Conservation (phyloP, 208 protist genomes). For the Leishmania martiniquensis region DNA sequence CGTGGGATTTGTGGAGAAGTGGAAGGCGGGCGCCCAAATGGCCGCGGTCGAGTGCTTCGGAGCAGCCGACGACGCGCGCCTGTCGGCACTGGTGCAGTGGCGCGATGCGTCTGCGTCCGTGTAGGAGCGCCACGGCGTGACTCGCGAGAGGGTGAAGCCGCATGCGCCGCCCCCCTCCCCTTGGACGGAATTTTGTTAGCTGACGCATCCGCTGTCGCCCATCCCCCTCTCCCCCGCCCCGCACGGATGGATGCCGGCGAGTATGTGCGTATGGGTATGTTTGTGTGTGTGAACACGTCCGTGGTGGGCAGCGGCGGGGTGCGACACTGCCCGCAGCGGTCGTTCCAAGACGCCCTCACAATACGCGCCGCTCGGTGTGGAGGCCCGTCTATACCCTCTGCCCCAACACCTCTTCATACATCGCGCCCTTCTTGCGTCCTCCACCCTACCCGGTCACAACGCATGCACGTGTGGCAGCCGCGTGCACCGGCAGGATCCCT, state of each 20-base stretch:
- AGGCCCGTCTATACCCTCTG: too few relatives aligned
- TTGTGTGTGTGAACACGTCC: too few relatives aligned
- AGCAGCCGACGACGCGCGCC: slow-evolving; percentile 11
- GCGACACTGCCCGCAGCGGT: too few relatives aligned
- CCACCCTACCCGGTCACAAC: not conserved
- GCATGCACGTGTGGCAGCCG: not conserved
- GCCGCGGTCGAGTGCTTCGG: slow-evolving; percentile 27
- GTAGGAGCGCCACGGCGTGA: not conserved
- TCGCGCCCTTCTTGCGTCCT: not conserved
- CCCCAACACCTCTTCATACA: not conserved
- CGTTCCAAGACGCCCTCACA: too few relatives aligned
- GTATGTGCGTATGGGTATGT: too few relatives aligned
- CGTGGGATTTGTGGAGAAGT: slow-evolving; percentile 13
- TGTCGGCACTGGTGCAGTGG: slow-evolving; percentile 31
- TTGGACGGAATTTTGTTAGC: too few relatives aligned
- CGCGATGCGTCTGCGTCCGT: not conserved
- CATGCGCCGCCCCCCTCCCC: too few relatives aligned
- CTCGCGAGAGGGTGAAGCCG: not conserved
- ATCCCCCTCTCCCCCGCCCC: not conserved
- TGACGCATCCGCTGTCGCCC: not conserved
- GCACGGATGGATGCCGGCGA: too few relatives aligned
- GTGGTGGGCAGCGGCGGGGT: too few relatives aligned
- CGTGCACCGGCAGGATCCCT: not conserved
- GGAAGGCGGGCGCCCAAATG: slow-evolving; percentile 4
- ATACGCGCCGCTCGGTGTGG: too few relatives aligned